Evolutionary conservation across 2,329 filamentous ascomycete species (phyloP).

Genomic region (Clarireedia homoeocarpa): DNA sequence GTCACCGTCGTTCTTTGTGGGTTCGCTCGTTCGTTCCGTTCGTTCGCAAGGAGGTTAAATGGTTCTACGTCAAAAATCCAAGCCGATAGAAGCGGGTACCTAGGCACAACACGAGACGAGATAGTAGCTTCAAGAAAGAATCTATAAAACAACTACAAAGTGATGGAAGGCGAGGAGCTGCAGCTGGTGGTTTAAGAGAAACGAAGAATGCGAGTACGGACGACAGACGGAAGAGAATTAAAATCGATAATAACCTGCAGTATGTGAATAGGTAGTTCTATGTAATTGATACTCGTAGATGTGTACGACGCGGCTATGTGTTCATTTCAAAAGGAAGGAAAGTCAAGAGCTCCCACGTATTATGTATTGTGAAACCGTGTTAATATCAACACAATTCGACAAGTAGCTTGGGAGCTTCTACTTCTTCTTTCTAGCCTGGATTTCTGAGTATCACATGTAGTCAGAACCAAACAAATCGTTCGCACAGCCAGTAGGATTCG

Average conservation of each 20-base stretch:
- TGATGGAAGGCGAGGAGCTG: background rate
- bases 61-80: background rate
- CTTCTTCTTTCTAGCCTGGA: background rate
- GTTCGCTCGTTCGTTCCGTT: background rate
- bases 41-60: background rate
- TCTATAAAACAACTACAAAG: conserved; percentile 1
- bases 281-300: no score
- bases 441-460: no score
- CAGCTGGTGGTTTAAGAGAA: no score
- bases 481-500: no score
- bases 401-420: background rate
- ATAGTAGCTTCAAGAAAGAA: background rate
- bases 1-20: background rate
- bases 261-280: no score
- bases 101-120: background rate
- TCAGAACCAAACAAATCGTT: no score
- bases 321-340: no score
- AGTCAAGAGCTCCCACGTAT: no score
- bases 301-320: no score
- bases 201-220: no score
- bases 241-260: no score
- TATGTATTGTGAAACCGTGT: conserved; percentile 6
- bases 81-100: background rate
- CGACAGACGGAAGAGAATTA: no score
- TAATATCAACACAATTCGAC: conserved; percentile 3